Base-by-base conservation (phyloP, 768 basidiomycete genomes). In the Fibroporia radiculosa region DNA sequence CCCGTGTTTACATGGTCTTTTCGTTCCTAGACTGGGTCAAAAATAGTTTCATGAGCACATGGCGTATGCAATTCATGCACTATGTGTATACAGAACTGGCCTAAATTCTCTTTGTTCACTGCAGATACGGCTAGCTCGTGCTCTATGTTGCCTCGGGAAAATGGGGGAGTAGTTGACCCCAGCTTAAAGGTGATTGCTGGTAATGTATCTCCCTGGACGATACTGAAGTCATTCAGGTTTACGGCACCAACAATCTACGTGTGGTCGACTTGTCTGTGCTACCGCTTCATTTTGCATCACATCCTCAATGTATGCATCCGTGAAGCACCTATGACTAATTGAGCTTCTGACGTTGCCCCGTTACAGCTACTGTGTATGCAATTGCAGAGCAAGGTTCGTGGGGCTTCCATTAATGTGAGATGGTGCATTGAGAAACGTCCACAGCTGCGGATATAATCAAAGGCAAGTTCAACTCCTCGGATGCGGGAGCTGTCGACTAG, bases 201-300 rank as follows among this genome's bases (percentile, higher is more conserved):
- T 1, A 1, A 39, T 25, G 10, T 19, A 7, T 19, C 18, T 12
- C 8, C 10, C 18, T 12, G 10, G 11, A 19, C 8, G 11, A 7
- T 19, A n/a, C n/a, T 8, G 7, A n/a, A n/a, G n/a, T n/a, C n/a
- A n/a, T 45, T 16, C 38, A 39, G 70, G 77, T 80, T 0, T 78
- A 80, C 50, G 78, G 76, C 1, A 78, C 78, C 2, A 65, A 56
- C 37, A 79, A 79, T 48, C 42, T 80, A 14, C 69, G 78, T 6
- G 67, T 80, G 4, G 74, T 66, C 10, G 76, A 78, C 52, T 42
- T 78, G n/a, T 76, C 74, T 4, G 62, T 78, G 40, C 55, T 77
- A 6, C 77, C 78, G 2, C 55, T 78, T 40, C 76, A 75, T 35
- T 60, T 77, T 41, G 66, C 66, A 4, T 65, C 69, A 3, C 75